Evolutionary conservation across 2,329 filamentous ascomycete species (phyloP).

Genomic region (Parastagonospora nodorum): DNA sequence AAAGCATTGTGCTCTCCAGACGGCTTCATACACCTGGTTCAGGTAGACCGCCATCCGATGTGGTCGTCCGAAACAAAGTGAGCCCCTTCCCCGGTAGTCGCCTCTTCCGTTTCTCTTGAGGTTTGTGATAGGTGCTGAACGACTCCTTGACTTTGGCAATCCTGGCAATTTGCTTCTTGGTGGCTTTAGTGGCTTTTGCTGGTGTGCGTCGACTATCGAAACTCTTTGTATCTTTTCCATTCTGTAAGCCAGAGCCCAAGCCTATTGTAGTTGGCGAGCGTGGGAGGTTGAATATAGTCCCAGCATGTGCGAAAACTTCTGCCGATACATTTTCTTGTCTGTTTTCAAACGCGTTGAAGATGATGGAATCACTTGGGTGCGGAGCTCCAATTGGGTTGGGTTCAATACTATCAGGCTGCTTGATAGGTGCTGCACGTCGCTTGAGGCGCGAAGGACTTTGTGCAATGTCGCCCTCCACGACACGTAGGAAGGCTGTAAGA

Average conservation of each 20-base stretch:
- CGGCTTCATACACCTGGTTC: conserved; percentile 29
- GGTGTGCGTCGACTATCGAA: neutral
- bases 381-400: no score
- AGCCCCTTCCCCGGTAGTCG: conserved; percentile 32
- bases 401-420: neutral
- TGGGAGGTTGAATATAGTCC: no score
- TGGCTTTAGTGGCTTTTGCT: neutral
- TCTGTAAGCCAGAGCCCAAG: neutral
- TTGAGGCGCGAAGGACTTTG: conserved; percentile 29
- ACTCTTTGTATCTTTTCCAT: neutral
- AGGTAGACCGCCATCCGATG: conserved; percentile 28
- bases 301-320: no score
- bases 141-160: no score
- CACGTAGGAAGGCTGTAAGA: conserved; percentile 28
- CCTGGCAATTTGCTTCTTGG: neutral
- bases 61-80: conserved; percentile 32
- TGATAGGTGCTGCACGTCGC: conserved; percentile 4
- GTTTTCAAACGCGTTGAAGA: no score
- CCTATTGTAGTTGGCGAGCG: no score
- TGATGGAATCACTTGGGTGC: no score
- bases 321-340: no score
- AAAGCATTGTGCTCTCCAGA: neutral
- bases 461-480: conserved; percentile 28
- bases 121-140: neutral
- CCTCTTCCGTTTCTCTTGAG: conserved; percentile 19